Base-by-base conservation (phyloP, 2,329 filamentous ascomycete species). In the Incumbomyces lentus region DNA sequence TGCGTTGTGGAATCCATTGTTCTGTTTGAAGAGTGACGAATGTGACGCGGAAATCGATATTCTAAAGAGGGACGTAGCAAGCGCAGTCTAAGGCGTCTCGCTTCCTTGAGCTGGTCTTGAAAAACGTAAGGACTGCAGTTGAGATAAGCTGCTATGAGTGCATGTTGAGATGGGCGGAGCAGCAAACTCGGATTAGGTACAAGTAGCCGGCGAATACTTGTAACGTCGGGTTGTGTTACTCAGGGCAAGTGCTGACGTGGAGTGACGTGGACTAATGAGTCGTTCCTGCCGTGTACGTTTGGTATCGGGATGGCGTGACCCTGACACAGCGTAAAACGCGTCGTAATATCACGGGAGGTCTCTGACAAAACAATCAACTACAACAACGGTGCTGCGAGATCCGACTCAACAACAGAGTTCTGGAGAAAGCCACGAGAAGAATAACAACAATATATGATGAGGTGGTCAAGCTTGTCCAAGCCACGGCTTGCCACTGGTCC, bases 281-380 rank as follows among this genome's bases (percentile, higher is more conserved):
- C 42, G 30, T 45, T 22, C 34, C 34, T 45, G 18, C 34, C 18
- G 18, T 44, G 19, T 11, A 22, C 38, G 38, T 14, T 40, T 30
- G 38, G 31, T n/a, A 26, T 35, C 3, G 11, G 26, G 7, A 31
- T 29, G 33, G 7, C 19, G 34, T 35, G 34, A 10, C 18, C n/a
- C 17, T 3, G 19, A 26, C 11, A 26, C 13, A 6, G 13, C 29
- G 26, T 2, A 6, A 22, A 5, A 22, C 17, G 12, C 11, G n/a
- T 40, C 10, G 6, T 13, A 6, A 10, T 29, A 29, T 43, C n/a
- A 32, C 30, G 13, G 30, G 16, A 12, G 16, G 16, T 18, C 3
- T n/a, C 29, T 29, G 38, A 29, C 6, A 12, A 18, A 11, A 26
- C 16, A 30, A 6, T 18, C 22, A 12, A 17, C 6, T 6, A 18